Percentiles rank a stretch among this genome's conserved stretches.
Evolutionary conservation across 1,139 yeast genomes (phyloP).

Genomic region (Magnusiomyces clavatus): DNA sequence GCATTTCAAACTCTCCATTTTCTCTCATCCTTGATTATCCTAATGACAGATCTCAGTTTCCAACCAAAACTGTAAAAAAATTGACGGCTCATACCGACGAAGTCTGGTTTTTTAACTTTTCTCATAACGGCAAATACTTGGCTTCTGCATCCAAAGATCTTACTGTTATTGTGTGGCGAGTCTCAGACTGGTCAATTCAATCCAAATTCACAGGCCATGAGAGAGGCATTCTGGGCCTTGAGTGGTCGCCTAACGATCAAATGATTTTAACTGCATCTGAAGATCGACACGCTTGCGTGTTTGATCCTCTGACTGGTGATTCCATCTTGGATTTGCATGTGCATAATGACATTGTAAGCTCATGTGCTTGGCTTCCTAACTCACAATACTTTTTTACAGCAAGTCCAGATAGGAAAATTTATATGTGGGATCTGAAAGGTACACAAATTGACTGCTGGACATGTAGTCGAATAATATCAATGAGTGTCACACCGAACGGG

Average conservation of each 20-base stretch:
- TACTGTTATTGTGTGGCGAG: constrained; percentile 59
- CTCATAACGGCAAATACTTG: constrained; percentile 63
- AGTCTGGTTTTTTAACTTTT: constrained; percentile 77
- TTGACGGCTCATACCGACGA: constrained; percentile 58
- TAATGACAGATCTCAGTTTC: constrained; percentile 38
- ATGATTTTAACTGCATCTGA: constrained; percentile 58
- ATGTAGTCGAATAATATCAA: constrained; percentile 54
- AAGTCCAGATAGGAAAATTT: constrained; percentile 63
- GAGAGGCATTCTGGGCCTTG: constrained; percentile 57
- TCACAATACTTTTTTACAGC: constrained; percentile 61
- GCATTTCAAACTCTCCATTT: constrained; percentile 20
- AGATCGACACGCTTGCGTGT: constrained; percentile 60
- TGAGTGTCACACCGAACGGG: constrained; percentile 61
- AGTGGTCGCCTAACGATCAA: constrained; percentile 71
- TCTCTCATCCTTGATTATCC: constrained; percentile 30
- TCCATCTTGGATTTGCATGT: constrained; percentile 19
- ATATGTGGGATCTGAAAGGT: constrained; percentile 49
- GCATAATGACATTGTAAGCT: constrained; percentile 41
- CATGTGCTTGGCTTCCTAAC: constrained; percentile 68
- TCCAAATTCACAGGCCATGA: constrained; percentile 40
- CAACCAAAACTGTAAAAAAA: constrained; percentile 37
- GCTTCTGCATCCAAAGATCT: constrained; percentile 75
- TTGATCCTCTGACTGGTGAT: constrained; percentile 47
- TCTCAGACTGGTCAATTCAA: constrained; percentile 41
- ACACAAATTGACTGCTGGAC: constrained; percentile 35